Percentiles rank a stretch among this genome's conserved stretches.
Evolutionary conservation across 164 flowering plant species (phyloP).

Genomic region (Saururus chinensis): DNA sequence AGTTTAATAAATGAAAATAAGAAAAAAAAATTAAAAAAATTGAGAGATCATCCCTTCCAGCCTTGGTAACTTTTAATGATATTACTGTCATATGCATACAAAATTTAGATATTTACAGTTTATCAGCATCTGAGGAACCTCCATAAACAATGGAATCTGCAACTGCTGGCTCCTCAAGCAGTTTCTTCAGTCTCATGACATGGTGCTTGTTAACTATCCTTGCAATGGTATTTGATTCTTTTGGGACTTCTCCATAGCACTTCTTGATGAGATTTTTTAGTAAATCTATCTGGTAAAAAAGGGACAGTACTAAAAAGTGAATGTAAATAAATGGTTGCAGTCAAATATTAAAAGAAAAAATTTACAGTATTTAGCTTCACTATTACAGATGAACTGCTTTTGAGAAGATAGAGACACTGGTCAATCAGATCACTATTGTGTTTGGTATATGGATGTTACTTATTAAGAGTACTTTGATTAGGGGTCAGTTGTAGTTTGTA

Average conservation of each 20-base stretch:
- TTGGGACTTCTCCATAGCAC: conserved; percentile 46
- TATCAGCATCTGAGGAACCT: conserved; percentile 53
- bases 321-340: no score
- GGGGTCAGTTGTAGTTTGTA: no score
- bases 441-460: no score
- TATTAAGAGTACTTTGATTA: no score
- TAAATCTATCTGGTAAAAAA: conserved; percentile 41
- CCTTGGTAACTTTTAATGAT: no score
- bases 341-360: no score
- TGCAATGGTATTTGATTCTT: conserved; percentile 28
- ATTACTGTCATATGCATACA: not conserved
- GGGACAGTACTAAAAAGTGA: no score
- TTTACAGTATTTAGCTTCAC: no score
- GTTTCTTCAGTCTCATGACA: conserved; percentile 33
- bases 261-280: conserved; percentile 29
- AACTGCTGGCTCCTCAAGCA: conserved; percentile 53
- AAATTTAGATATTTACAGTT: conserved; percentile 28
- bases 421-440: no score
- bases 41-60: not conserved
- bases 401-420: no score
- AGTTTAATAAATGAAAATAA: no score
- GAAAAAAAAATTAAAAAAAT: no score
- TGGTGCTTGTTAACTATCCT: conserved; percentile 54
- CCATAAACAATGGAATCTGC: conserved; percentile 65
- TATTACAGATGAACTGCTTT: not conserved